phyloP scores from a whole-genome alignment of 2,329 filamentous ascomycete species.

The Ceratocystis cubensis region DNA sequence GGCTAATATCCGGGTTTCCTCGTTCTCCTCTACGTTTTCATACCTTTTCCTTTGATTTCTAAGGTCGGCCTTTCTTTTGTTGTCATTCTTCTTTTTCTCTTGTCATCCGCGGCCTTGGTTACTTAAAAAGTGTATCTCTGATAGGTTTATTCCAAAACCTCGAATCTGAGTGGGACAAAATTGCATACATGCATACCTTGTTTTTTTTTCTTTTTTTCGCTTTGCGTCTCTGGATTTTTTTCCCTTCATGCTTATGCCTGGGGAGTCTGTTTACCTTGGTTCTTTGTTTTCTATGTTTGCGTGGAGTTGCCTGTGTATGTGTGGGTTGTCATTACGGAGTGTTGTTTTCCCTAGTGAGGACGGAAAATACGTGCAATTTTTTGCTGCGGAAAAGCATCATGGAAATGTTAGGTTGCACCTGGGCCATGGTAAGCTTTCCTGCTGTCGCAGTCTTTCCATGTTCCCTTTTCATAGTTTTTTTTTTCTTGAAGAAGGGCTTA shows the following conservation, averaged over 20 bases:
- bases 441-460: background rate
- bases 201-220: constrained; percentile 8
- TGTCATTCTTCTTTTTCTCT: background rate
- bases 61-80: background rate
- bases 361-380: background rate
- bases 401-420: background rate
- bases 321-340: background rate
- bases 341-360: background rate
- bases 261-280: constrained; percentile 7
- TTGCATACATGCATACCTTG: background rate
- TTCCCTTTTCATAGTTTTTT: background rate
- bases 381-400: background rate
- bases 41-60: background rate
- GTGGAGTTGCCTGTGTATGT: constrained; percentile 13
- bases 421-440: background rate
- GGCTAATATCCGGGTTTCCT: background rate
- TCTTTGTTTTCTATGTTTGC: background rate
- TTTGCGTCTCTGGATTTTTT: background rate
- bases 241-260: background rate
- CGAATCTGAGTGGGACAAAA: background rate
- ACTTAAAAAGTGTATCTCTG: background rate
- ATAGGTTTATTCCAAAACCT: background rate
- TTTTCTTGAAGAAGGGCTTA: background rate
- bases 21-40: background rate
- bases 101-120: background rate